Percentiles rank a stretch among this genome's conserved stretches.
These are phyloP conservation scores for Dryas integrifolia DNA, from an alignment of 331 rosid genomes.

Conservation along the genomic window DNA sequence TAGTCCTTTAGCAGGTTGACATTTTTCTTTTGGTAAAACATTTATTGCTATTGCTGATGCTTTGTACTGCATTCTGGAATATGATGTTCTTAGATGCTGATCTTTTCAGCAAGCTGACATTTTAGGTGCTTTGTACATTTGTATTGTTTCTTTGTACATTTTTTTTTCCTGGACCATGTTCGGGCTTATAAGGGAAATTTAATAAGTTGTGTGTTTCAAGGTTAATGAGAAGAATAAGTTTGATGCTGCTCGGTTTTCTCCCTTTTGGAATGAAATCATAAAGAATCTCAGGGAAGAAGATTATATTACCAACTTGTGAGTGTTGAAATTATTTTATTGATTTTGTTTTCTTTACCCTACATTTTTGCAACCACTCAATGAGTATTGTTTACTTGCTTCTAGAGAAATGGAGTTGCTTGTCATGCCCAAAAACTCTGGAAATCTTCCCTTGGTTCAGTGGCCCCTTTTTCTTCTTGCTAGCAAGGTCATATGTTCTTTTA, in stretches of 20 bases:
- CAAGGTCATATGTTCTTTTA: constrained; percentile 57
- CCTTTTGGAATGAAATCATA: constrained; percentile 93
- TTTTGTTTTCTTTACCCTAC: background rate
- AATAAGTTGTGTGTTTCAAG: constrained; percentile 37
- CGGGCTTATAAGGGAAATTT: constrained; percentile 1
- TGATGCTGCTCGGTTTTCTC: constrained; percentile 84
- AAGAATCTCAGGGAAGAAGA: constrained; percentile 87
- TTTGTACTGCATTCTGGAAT: background rate
- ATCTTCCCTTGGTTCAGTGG: constrained; percentile 87
- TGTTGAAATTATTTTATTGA: constrained; percentile 2
- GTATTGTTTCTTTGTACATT: background rate
- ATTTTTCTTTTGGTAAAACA: background rate
- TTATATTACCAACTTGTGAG: constrained; percentile 84
- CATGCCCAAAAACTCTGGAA: constrained; percentile 78
- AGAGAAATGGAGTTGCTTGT: constrained; percentile 88
- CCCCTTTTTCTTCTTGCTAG: constrained; percentile 97
- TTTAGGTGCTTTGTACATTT: background rate
- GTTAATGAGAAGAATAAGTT: constrained; percentile 53
- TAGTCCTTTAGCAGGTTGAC: background rate
- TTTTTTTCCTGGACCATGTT: background rate
- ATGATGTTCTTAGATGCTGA: background rate
- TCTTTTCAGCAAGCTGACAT: background rate
- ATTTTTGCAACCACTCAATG: background rate
- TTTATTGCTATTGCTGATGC: background rate
- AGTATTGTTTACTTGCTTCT: constrained; percentile 8